These are phyloP conservation scores for Hypoxylon intermedium DNA, from an alignment of 495 filamentous ascomycete genomes.

Conservation along the genomic window DNA sequence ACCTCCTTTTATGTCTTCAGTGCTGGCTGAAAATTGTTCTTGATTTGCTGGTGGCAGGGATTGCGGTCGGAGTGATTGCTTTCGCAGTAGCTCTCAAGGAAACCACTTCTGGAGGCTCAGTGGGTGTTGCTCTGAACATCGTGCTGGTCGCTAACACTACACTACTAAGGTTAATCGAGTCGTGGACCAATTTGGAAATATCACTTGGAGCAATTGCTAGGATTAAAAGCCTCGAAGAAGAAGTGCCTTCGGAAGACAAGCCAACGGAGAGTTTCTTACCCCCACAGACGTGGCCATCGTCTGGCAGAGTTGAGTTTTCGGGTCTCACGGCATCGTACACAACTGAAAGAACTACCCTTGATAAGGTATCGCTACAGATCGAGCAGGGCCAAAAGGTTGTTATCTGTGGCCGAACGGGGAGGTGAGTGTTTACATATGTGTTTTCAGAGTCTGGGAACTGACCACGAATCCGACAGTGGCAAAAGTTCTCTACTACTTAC, in stretches of 20 bases:
- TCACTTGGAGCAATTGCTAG: slow-evolving; percentile 56
- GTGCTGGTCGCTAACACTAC: slow-evolving; percentile 45
- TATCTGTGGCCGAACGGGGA: slow-evolving; percentile 52
- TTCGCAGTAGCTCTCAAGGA: slow-evolving; percentile 46
- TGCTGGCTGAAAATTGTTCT: slow-evolving; percentile 60
- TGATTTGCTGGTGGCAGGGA: slow-evolving; percentile 51
- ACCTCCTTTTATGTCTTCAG: slow-evolving; percentile 59
- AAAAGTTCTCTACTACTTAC: slow-evolving; percentile 37
- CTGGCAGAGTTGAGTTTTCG: slow-evolving; percentile 63
- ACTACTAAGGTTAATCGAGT: slow-evolving; percentile 45
- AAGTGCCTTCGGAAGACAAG: slow-evolving; percentile 57
- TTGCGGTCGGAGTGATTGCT: slow-evolving; percentile 51
- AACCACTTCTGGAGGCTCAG: slow-evolving; percentile 41
- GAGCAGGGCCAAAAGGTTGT: slow-evolving; percentile 64
- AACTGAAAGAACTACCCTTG: too few relatives aligned
- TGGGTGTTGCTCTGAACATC: slow-evolving; percentile 51
- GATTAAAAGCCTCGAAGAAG: slow-evolving; percentile 62
- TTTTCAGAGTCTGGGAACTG: too few relatives aligned
- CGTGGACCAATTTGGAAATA: slow-evolving; percentile 53
- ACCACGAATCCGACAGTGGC: too few relatives aligned
- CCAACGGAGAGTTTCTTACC: slow-evolving; percentile 57
- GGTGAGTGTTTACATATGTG: slow-evolving; percentile 13
- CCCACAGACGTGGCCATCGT: slow-evolving; percentile 51
- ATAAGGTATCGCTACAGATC: slow-evolving; percentile 27
- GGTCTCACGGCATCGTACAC: slow-evolving; percentile 47